A percentile compares a stretch with the other conserved stretches of the same genome.
Conservation (phyloP, 345 rosid species). For the Eucalyptus albens region DNA sequence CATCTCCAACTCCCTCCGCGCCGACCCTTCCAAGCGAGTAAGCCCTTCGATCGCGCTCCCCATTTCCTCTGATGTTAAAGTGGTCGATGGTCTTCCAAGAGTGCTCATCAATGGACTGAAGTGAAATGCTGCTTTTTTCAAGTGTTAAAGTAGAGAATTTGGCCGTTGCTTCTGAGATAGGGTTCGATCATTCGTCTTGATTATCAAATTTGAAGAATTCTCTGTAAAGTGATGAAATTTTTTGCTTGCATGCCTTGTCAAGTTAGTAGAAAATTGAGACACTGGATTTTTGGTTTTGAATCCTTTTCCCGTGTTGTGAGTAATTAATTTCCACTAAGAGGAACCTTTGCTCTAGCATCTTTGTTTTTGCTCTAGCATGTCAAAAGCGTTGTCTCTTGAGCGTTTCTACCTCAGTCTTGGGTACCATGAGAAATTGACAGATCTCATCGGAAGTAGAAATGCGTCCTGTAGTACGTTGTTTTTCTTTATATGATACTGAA, state of each 20-base stretch:
- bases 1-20: conserved; percentile 30
- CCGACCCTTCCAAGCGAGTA: conserved; percentile 60
- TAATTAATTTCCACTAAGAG: neutral
- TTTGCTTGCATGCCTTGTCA: neutral
- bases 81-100: neutral
- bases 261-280: neutral
- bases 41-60: neutral
- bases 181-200: neutral
- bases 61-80: neutral
- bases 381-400: neutral
- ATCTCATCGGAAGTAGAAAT: neutral
- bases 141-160: neutral
- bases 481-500: neutral
- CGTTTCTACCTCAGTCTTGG: neutral
- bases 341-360: neutral
- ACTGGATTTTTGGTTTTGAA: neutral
- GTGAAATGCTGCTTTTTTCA: neutral
- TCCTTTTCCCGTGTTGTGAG: neutral
- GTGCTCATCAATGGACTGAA: neutral
- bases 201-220: neutral
- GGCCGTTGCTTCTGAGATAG: neutral
- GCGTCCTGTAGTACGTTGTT: neutral
- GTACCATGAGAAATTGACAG: neutral
- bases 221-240: neutral
- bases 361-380: neutral